phyloP scores from a whole-genome alignment of 305 asterid species.

The Fraxinus latifolia region DNA sequence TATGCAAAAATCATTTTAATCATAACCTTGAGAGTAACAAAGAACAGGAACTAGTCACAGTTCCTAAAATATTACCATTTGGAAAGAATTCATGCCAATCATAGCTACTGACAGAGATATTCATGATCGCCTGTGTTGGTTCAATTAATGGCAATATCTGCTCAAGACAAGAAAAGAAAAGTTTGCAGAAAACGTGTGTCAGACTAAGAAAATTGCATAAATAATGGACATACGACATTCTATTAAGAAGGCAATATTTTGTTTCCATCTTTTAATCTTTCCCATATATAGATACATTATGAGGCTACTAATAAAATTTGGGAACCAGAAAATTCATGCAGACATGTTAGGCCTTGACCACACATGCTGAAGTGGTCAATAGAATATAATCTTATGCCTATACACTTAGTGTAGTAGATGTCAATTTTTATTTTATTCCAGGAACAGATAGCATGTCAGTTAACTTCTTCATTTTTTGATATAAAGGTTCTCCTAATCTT shows the following conservation, averaged over 20 bases:
- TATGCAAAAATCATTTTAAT: constrained; percentile 28
- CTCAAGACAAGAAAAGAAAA: constrained; percentile 20
- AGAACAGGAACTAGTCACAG: constrained; percentile 7
- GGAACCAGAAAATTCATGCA: constrained; percentile 1
- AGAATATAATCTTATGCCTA: background rate
- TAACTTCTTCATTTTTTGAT: background rate
- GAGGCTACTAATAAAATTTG: background rate
- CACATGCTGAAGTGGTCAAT: background rate
- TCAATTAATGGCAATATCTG: constrained; percentile 90
- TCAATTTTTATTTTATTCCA: background rate
- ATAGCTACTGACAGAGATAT: constrained; percentile 56
- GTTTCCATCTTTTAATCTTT: background rate
- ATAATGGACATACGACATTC: background rate
- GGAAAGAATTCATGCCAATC: constrained; percentile 99
- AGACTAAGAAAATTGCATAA: background rate
- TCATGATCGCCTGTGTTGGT: constrained; percentile 78
- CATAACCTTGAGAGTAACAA: constrained; percentile 18
- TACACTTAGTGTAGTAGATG: background rate
- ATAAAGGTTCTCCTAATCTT: background rate
- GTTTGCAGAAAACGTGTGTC: background rate
- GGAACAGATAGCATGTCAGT: background rate
- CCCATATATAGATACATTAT: background rate
- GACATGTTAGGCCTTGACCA: background rate
- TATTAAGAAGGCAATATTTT: background rate
- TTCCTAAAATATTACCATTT: constrained; percentile 48